Evolutionary conservation across 2,329 filamentous ascomycete species (phyloP).

Genomic region (Sclerotinia spermophila): DNA sequence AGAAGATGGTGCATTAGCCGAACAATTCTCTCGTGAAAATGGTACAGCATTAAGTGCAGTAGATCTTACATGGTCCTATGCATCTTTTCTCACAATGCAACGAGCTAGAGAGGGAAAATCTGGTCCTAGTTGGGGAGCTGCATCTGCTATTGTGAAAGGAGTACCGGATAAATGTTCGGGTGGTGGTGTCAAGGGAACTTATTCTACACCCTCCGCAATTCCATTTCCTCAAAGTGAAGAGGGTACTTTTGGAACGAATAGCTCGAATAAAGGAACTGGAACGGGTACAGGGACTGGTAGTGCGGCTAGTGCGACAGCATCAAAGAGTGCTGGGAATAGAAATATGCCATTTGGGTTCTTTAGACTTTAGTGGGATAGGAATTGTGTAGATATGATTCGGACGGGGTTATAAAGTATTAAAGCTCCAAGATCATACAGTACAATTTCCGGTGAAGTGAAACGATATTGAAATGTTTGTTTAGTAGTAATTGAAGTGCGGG

Average conservation of each 20-base stretch:
- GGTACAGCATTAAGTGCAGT: slow-evolving; percentile 56
- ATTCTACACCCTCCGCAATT: neutral
- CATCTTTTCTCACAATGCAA: slow-evolving; percentile 60
- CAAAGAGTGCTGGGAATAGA: slow-evolving; percentile 12
- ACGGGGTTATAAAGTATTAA: no score
- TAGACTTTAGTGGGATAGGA: neutral
- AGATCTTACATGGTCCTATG: slow-evolving; percentile 71
- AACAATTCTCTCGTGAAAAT: slow-evolving; percentile 59
- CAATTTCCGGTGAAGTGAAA: no score
- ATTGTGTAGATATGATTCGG: neutral
- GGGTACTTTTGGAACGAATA: slow-evolving; percentile 6
- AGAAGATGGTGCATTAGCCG: slow-evolving; percentile 57
- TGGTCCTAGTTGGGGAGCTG: slow-evolving; percentile 52
- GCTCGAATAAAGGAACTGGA: neutral
- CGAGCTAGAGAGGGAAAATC: slow-evolving; percentile 52
- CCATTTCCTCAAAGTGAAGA: slow-evolving; percentile 6
- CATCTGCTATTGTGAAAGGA: slow-evolving; percentile 38
- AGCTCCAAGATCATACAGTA: no score
- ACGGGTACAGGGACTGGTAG: neutral
- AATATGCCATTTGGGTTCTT: neutral
- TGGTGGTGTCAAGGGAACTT: neutral
- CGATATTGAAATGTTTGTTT: no score
- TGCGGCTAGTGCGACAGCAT: neutral
- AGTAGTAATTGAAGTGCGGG: no score
- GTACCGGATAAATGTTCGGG: slow-evolving; percentile 2